A percentile compares a stretch with the other conserved stretches of the same genome.
Evolutionary conservation across 768 basidiomycete species (phyloP).

Genomic region (Leccinum incarnatum): DNA sequence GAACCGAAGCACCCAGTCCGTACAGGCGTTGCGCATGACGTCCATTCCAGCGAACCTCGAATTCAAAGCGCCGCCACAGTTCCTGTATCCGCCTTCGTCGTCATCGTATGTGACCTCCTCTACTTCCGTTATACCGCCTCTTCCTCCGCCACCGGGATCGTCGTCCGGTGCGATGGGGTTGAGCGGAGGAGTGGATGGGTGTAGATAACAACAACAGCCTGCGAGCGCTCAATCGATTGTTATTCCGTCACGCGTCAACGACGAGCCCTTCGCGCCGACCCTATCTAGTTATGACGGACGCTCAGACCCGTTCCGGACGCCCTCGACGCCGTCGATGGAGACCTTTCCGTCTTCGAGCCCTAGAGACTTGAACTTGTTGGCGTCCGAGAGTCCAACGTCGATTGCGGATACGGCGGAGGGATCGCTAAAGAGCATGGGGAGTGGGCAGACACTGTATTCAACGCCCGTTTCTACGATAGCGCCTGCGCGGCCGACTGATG

Average conservation of each 20-base stretch:
- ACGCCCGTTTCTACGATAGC: constrained; percentile 5
- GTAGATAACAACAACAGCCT: neutral
- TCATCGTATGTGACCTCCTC: neutral
- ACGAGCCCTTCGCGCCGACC: constrained; percentile 32
- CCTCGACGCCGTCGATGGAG: constrained; percentile 29
- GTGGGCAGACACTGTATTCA: constrained; percentile 19
- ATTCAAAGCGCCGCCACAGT: constrained; percentile 10
- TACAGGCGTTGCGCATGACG: constrained; percentile 33
- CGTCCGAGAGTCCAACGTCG: neutral
- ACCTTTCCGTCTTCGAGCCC: constrained; percentile 24
- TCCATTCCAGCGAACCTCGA: constrained; percentile 19
- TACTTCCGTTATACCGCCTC: constrained; percentile 4
- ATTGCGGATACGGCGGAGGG: neutral
- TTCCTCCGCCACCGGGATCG: constrained; percentile 16
- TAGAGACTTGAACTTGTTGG: constrained; percentile 2
- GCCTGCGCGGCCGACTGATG: neutral
- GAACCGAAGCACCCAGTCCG: constrained; percentile 40
- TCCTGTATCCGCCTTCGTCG: constrained; percentile 26
- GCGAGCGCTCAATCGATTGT: constrained; percentile 21
- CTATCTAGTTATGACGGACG: constrained; percentile 8
- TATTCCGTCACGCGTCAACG: constrained; percentile 25
- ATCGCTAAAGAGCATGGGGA: constrained; percentile 11
- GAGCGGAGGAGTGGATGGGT: constrained; percentile 4
- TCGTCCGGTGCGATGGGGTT: neutral
- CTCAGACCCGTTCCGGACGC: constrained; percentile 30